phyloP scores from a whole-genome alignment of 441 rosid genomes.

The Cnidoscolus chayamansa region DNA sequence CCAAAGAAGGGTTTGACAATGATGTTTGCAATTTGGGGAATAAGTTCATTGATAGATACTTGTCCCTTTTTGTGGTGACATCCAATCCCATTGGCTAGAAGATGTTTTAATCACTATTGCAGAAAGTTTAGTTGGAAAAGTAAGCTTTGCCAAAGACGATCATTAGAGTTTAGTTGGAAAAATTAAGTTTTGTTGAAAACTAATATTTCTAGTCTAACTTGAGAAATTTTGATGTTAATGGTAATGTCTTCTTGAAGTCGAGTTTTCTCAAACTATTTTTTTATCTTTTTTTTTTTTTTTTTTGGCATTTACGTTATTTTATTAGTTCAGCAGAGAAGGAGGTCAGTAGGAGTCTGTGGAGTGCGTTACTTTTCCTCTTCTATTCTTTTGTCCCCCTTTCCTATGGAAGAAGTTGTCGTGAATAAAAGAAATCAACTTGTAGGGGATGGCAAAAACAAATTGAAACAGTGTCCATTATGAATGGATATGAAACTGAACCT shows the following conservation, averaged over 20 bases:
- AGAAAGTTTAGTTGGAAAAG: no score
- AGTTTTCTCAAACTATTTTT: not conserved
- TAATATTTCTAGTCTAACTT: not conserved
- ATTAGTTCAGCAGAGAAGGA: not conserved
- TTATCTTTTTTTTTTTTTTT: not conserved
- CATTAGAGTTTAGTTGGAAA: no score
- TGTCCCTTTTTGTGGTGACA: not conserved
- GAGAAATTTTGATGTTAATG: not conserved
- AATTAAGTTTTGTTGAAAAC: not conserved
- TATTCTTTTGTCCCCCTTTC: not conserved
- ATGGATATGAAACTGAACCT: not conserved
- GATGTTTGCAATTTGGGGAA: not conserved
- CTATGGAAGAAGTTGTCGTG: not conserved
- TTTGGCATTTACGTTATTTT: not conserved
- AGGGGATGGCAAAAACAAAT: not conserved
- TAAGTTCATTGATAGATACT: not conserved
- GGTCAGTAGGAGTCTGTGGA: not conserved
- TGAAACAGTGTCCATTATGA: no score
- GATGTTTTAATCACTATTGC: conserved; percentile 7
- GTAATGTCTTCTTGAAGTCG: not conserved
- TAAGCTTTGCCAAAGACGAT: not conserved
- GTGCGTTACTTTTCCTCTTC: not conserved
- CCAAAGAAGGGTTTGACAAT: conserved; percentile 20
- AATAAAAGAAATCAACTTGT: not conserved
- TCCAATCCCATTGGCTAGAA: not conserved